phyloP scores from a whole-genome alignment of 139 green algal genomes.

The Nannochloris sp. region DNA sequence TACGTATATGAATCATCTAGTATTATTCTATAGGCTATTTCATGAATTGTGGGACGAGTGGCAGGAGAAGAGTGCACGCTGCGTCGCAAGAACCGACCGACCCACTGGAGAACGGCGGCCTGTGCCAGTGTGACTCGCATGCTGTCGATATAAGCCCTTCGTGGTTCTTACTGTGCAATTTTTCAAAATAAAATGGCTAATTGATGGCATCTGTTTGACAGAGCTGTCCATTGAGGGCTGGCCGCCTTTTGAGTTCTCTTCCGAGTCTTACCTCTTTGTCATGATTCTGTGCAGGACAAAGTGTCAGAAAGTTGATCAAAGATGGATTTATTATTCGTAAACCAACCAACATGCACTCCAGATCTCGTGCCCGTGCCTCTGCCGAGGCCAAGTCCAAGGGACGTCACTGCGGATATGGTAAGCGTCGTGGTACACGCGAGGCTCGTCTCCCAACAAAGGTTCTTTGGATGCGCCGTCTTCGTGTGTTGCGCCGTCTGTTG shows the following conservation, averaged over 20 bases:
- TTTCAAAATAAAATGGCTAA: background rate
- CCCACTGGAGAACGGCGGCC: no score
- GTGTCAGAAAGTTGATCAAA: slow-evolving; percentile 98
- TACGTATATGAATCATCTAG: slow-evolving; percentile 45
- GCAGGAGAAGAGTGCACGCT: background rate
- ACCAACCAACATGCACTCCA: slow-evolving; percentile 93
- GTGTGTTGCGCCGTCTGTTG: slow-evolving; percentile 72
- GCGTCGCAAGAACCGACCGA: no score
- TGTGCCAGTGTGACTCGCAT: no score
- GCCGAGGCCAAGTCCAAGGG: slow-evolving; percentile 95
- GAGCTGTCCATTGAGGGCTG: no score
- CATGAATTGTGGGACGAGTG: background rate
- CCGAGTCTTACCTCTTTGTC: background rate
- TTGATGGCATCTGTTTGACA: background rate
- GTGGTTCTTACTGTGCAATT: no score
- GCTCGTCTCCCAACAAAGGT: slow-evolving; percentile 37
- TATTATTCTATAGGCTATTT: background rate
- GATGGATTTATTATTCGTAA: slow-evolving; percentile 98
- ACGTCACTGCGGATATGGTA: slow-evolving; percentile 97
- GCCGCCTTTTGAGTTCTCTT: background rate
- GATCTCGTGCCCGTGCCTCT: slow-evolving; percentile 58
- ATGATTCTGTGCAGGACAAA: slow-evolving; percentile 78
- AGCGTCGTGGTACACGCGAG: slow-evolving; percentile 94
- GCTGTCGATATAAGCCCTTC: no score
- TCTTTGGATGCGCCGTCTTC: slow-evolving; percentile 14